Conservation (phyloP, 2,329 filamentous ascomycete genomes). For the Cladophialophora exuberans region DNA sequence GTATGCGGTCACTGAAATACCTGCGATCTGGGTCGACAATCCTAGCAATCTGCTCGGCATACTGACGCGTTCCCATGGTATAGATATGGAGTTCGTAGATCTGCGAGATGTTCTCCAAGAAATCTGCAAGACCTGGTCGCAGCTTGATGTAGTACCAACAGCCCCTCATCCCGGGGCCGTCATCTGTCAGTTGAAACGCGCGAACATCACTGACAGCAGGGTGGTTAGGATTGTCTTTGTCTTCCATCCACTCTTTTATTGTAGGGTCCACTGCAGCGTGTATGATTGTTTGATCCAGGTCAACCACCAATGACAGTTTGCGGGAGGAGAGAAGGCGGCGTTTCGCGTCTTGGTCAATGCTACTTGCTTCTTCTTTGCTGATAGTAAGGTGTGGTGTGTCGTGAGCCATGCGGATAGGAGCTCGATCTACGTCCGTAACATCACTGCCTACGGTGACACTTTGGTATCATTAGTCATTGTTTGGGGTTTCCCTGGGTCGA, state of each 20-base stretch:
- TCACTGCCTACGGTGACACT: slow-evolving; percentile 28
- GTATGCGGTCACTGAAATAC: slow-evolving; percentile 90
- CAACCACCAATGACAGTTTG: slow-evolving; percentile 91
- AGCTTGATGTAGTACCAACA: slow-evolving; percentile 99
- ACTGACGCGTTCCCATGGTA: slow-evolving; percentile 98
- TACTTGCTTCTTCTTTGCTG: slow-evolving; percentile 77
- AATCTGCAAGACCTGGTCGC: slow-evolving; percentile 80
- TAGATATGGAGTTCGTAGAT: slow-evolving; percentile 97
- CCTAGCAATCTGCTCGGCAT: slow-evolving; percentile 86
- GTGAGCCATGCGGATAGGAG: slow-evolving; percentile 93
- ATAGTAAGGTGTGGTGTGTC: slow-evolving; percentile 86
- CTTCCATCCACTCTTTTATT: slow-evolving; percentile 90
- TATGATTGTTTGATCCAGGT: slow-evolving; percentile 97
- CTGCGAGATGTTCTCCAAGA: slow-evolving; percentile 75
- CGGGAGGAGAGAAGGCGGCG: slow-evolving; percentile 75
- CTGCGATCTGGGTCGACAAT: slow-evolving; percentile 90
- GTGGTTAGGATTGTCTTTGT: slow-evolving; percentile 87
- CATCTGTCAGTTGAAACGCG: slow-evolving; percentile 86
- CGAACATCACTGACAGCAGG: slow-evolving; percentile 85
- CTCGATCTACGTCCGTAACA: slow-evolving; percentile 65
- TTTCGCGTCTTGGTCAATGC: slow-evolving; percentile 84
- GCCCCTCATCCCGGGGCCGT: slow-evolving; percentile 73
- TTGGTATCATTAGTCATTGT: slow-evolving; percentile 1
- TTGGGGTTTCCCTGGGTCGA: not conserved
- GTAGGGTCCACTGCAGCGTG: slow-evolving; percentile 97